Evolutionary conservation across 352 stramenopile species (phyloP).

Genomic region (Pythium brachiatum): DNA sequence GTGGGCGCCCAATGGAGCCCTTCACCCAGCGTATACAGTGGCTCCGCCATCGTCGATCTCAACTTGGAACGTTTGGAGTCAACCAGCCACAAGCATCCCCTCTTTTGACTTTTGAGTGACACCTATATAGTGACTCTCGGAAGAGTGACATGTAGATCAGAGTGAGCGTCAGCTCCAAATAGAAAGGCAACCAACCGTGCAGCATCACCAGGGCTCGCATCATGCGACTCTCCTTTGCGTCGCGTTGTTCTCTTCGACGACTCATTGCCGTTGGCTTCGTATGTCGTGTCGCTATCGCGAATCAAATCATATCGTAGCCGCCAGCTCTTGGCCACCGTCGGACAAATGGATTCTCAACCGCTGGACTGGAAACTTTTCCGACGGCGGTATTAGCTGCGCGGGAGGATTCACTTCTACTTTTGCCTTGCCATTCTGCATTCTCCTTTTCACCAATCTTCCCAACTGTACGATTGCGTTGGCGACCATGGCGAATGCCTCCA

Average conservation of each 20-base stretch:
- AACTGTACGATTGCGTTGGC: too few relatives aligned
- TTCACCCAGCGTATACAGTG: slow-evolving; percentile 48
- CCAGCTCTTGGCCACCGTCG: background rate
- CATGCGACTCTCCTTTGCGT: too few relatives aligned
- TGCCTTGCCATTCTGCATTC: background rate
- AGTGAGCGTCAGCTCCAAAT: too few relatives aligned
- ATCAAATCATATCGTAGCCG: too few relatives aligned
- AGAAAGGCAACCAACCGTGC: too few relatives aligned
- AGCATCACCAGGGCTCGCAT: too few relatives aligned
- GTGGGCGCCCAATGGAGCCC: slow-evolving; percentile 52
- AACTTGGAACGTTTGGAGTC: background rate
- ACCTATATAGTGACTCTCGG: background rate
- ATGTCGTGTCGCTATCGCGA: too few relatives aligned
- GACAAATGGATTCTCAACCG: background rate
- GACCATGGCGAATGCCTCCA: background rate
- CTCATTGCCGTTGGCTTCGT: too few relatives aligned
- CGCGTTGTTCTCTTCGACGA: too few relatives aligned
- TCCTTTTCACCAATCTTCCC: background rate
- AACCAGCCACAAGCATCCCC: background rate
- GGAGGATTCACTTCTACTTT: background rate
- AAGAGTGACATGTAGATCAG: background rate
- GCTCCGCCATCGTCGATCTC: slow-evolving; percentile 46
- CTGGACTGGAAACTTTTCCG: background rate
- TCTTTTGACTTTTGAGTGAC: background rate
- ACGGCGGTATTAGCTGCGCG: background rate